phyloP scores from a whole-genome alignment of 2,329 filamentous ascomycete genomes.

The Monosporascus sp. region DNA sequence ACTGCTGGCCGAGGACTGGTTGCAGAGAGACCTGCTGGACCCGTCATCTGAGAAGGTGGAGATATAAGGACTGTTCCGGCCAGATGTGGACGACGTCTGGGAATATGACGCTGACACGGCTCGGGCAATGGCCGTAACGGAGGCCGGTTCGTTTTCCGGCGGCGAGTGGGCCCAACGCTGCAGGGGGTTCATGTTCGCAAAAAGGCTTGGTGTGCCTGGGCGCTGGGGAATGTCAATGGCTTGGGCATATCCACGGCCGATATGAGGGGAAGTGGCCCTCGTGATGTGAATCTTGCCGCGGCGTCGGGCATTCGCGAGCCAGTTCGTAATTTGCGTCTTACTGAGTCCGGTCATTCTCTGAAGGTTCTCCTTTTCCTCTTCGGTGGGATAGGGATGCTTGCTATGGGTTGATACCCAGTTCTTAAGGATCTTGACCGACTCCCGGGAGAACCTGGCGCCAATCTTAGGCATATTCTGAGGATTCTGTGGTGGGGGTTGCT shows the following conservation, averaged over 20 bases:
- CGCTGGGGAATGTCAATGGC: constrained; percentile 70
- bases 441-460: constrained; percentile 71
- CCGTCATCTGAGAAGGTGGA: constrained; percentile 57
- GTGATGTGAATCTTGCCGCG: constrained; percentile 70
- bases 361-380: constrained; percentile 77
- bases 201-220: constrained; percentile 45
- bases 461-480: constrained; percentile 48
- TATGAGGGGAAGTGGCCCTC: constrained; percentile 64
- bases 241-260: constrained; percentile 52
- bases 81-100: constrained; percentile 41
- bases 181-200: constrained; percentile 51
- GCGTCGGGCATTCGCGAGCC: constrained; percentile 84
- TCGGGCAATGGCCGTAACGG: constrained; percentile 52
- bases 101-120: constrained; percentile 47
- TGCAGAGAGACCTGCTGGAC: constrained; percentile 51
- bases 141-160: constrained; percentile 55
- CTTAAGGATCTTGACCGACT: constrained; percentile 75
- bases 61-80: constrained; percentile 52
- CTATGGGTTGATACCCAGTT: constrained; percentile 78
- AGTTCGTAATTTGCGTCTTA: constrained; percentile 81
- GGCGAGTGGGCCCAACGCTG: constrained; percentile 57
- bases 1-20: constrained; percentile 56
- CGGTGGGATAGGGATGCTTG: constrained; percentile 81
- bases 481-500: constrained; percentile 23
- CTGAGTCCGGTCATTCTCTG: constrained; percentile 75